Base-by-base conservation (phyloP, 208 protist species). In the Strigomonas culicis region DNA sequence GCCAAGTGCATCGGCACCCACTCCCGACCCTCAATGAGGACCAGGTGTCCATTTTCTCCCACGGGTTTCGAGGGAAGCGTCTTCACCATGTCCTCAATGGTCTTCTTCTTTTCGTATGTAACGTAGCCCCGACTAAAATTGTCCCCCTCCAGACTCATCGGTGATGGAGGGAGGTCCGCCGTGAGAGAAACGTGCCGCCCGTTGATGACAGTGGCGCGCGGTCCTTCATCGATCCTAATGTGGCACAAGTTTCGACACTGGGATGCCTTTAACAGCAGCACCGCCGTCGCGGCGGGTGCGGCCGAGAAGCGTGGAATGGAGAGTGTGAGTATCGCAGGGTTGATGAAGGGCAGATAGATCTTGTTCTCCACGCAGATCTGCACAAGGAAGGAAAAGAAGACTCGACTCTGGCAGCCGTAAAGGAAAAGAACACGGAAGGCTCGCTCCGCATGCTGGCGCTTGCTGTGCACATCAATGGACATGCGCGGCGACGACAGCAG, bases 101-200 rank as follows among this genome's bases (percentile, higher is more conserved):
- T 39, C 32, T 39, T 39, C 32, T 39, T 39, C 32, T 39, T 39
- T 39, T 39, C 32, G 32, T 58, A 58, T 7, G n/a, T 11, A 11
- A 58, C 13, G 28, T 58, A 58, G 28, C 52, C 52, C 4, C 52
- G 15, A 28, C 52, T 58, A 58, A 58, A 58, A 28, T 58, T 58
- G 52, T 58, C 52, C 4, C 28, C 25, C 21, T 28, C 6, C 52
- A 39, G n/a, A 4, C 24, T 31, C 15, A 21, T 58, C 52, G 52
- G 31, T 32, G 46, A 51, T 3, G 22, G 7, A 51, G n/a, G 11
- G 39, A n/a, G 10, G 11, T 46, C 15, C 15, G 46, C 7, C 4
- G 15, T 3, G 46, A 25, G 46, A 8, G 22, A 25, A 3, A 15
- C n/a, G 7, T n/a, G 2, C 17, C 7, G 46, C 17, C 46, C n/a